phyloP scores from a whole-genome alignment of 208 protist species.

The Porcisia deanei region DNA sequence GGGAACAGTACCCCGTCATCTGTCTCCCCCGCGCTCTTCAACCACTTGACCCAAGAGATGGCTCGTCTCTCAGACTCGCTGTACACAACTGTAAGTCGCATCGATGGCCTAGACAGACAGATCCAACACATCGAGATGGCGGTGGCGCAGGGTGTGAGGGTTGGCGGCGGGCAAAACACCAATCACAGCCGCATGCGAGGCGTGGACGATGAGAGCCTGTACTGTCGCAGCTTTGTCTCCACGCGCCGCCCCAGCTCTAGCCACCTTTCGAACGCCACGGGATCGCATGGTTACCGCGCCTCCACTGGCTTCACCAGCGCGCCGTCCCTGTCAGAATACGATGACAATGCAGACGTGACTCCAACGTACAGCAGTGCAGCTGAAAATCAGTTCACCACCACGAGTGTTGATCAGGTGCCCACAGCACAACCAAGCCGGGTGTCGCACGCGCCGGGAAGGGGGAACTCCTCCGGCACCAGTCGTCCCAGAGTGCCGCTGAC shows the following conservation, averaged over 20 bases:
- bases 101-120: slow-evolving; percentile 44
- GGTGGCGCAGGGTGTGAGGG: slow-evolving; percentile 4
- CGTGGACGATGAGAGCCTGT: slow-evolving; percentile 8
- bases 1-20: background rate
- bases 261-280: background rate
- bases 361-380: background rate
- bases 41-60: slow-evolving; percentile 31
- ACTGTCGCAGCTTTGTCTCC: slow-evolving; percentile 13
- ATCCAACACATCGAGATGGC: slow-evolving; percentile 36
- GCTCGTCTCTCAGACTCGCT: slow-evolving; percentile 44
- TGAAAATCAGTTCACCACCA: background rate
- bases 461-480: background rate
- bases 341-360: background rate
- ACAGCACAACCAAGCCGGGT: background rate
- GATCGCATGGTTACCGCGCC: background rate
- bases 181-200: slow-evolving; percentile 2
- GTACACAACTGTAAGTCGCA: slow-evolving; percentile 25
- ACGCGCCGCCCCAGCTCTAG: slow-evolving; percentile 13
- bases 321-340: background rate
- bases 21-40: background rate
- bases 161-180: background rate
- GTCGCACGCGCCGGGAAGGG: background rate
- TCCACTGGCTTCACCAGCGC: background rate
- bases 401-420: background rate
- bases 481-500: background rate